Conservation (phyloP, 805 yeast genomes). For the Cyberlindnera xishuangbannaensis region DNA sequence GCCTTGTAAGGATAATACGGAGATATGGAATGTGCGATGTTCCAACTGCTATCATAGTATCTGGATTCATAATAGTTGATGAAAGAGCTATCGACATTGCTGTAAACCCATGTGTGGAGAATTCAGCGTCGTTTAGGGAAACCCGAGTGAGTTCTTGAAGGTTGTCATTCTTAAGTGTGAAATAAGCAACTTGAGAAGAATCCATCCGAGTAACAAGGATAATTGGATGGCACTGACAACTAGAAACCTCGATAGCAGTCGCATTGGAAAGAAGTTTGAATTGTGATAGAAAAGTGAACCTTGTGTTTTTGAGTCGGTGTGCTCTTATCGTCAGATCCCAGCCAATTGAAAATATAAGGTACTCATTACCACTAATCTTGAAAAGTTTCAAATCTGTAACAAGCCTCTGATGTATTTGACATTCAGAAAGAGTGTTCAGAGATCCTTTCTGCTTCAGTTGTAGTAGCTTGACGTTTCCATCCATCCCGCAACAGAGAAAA, state of each 20-base stretch:
- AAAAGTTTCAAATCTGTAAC: slow-evolving; percentile 30
- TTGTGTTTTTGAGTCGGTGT: slow-evolving; percentile 25
- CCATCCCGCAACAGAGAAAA: slow-evolving; percentile 45
- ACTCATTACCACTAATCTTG: slow-evolving; percentile 13
- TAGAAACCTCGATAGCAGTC: slow-evolving; percentile 40
- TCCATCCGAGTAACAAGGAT: slow-evolving; percentile 56
- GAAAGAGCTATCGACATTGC: slow-evolving; percentile 40
- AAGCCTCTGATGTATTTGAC: slow-evolving; percentile 34
- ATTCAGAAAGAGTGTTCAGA: slow-evolving; percentile 11
- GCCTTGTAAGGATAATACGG: slow-evolving; percentile 52
- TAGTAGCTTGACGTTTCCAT: slow-evolving; percentile 36
- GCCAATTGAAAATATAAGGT: slow-evolving; percentile 49
- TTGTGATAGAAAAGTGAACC: slow-evolving; percentile 18
- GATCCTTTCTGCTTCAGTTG: slow-evolving; percentile 10
- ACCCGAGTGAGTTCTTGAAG: slow-evolving; percentile 38
- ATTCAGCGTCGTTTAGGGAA: slow-evolving; percentile 70
- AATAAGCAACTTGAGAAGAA: slow-evolving; percentile 50
- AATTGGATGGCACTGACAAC: slow-evolving; percentile 27
- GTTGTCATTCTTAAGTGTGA: slow-evolving; percentile 16
- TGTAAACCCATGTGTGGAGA: slow-evolving; percentile 56
- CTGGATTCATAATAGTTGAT: slow-evolving; percentile 4
- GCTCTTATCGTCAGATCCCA: slow-evolving; percentile 46
- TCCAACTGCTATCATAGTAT: slow-evolving; percentile 47
- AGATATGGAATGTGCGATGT: slow-evolving; percentile 78
- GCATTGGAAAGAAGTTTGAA: slow-evolving; percentile 44